These are phyloP conservation scores for Fusarium sp. DNA, from an alignment of 2,329 filamentous ascomycete species.

Conservation along the genomic window DNA sequence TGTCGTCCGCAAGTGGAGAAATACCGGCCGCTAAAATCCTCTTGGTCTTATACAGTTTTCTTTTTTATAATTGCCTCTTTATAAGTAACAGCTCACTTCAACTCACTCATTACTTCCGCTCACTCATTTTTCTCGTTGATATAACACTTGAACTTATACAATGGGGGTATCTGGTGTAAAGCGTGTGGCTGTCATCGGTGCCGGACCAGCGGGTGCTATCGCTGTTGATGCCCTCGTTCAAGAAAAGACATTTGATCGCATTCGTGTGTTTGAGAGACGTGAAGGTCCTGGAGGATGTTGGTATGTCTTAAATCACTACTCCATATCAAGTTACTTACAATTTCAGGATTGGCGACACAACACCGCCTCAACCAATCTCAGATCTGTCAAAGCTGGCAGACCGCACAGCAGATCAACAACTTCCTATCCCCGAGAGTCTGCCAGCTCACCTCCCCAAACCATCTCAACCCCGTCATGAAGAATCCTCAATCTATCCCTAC, in stretches of 20 bases:
- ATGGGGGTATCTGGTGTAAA: conserved; percentile 38
- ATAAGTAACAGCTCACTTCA: not conserved
- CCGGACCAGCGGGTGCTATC: conserved; percentile 70
- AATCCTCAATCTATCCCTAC: conserved; percentile 70
- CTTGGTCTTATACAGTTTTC: conserved; percentile 2
- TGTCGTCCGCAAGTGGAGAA: conserved; percentile 24
- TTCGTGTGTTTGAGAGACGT: conserved; percentile 71
- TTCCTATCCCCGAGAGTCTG: conserved; percentile 58
- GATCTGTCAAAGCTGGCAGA: conserved; percentile 59
- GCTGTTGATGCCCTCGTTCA: conserved; percentile 68
- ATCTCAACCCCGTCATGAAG: conserved; percentile 61
- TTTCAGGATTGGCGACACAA: conserved; percentile 56
- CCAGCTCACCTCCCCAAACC: conserved; percentile 59
- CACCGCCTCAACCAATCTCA: conserved; percentile 54
- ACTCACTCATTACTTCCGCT: not conserved
- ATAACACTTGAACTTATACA: not conserved
- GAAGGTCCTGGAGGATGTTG: conserved; percentile 70
- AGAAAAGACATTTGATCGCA: conserved; percentile 67
- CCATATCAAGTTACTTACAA: not conserved
- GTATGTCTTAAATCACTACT: conserved; percentile 51
- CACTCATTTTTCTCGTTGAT: too few species aligned
- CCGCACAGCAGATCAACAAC: conserved; percentile 61
- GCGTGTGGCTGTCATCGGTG: conserved; percentile 68
- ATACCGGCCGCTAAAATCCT: conserved; percentile 26
- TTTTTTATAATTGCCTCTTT: conserved; percentile 5